These are phyloP conservation scores for Irpex sp. DNA, from an alignment of 1,284 basidiomycete genomes.

Conservation along the genomic window DNA sequence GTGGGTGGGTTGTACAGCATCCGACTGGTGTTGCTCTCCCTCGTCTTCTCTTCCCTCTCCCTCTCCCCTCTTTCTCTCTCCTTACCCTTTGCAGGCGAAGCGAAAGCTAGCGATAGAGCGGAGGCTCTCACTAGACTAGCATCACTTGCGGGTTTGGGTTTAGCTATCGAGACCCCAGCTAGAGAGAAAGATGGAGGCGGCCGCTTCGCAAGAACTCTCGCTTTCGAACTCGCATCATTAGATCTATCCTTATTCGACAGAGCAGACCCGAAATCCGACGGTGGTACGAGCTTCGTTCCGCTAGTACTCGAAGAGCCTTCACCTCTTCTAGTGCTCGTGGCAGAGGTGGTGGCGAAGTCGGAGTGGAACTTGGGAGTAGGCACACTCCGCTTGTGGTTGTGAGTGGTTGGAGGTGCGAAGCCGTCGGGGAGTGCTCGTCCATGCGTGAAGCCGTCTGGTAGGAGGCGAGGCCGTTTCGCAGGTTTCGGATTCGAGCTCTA, in stretches of 20 bases:
- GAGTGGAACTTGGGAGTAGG: background rate
- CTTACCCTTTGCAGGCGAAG: background rate
- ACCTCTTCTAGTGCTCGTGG: background rate
- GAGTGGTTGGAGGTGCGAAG: background rate
- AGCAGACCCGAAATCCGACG: no score
- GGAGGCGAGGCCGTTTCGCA: background rate
- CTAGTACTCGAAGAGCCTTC: no score
- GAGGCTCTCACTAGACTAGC: background rate
- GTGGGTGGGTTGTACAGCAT: conserved; percentile 1
- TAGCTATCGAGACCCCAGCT: no score
- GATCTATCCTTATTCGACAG: no score
- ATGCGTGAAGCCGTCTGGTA: background rate
- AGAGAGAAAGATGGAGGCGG: no score
- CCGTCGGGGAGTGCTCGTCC: conserved; percentile 6
- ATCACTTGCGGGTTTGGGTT: no score
- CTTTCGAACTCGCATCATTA: no score
- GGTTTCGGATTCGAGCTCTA: no score
- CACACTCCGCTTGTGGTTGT: no score
- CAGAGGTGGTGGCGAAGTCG: background rate
- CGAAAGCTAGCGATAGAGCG: background rate
- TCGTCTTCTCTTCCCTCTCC: no score
- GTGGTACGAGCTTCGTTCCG: no score
- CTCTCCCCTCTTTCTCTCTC: background rate
- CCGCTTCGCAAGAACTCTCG: no score
- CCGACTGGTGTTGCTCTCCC: background rate